Percentiles rank a stretch among this genome's conserved stretches.
Evolutionary conservation across 441 rosid genomes (phyloP).

Genomic region (Erodium moschatum): DNA sequence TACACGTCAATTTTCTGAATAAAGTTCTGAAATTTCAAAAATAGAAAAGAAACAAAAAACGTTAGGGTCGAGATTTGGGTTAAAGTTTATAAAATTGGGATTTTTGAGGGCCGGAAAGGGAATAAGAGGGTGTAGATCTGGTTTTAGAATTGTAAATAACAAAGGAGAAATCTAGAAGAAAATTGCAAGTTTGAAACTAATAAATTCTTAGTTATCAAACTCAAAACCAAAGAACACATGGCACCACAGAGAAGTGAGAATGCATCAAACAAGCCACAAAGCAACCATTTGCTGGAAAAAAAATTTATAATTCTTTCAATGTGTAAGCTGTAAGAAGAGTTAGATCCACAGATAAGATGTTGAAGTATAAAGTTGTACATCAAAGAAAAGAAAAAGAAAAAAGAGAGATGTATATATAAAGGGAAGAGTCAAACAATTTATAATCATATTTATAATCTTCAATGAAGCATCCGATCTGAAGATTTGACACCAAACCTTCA

Average conservation of each 20-base stretch:
- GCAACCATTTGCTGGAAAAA: background rate
- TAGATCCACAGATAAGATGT: background rate
- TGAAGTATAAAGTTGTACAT: background rate
- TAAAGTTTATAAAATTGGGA: background rate
- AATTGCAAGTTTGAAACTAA: background rate
- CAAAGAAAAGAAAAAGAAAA: background rate
- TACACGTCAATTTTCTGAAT: background rate
- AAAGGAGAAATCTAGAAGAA: background rate
- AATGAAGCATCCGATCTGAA: background rate
- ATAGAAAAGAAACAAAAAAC: background rate
- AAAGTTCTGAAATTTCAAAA: background rate
- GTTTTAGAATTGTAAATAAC: background rate
- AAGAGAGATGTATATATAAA: no score
- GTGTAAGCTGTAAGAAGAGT: background rate
- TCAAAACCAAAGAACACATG: background rate
- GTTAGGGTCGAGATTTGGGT: background rate
- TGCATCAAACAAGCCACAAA: slow-evolving; percentile 1
- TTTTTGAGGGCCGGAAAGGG: background rate
- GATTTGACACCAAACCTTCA: background rate
- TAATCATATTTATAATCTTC: background rate
- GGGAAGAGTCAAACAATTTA: no score
- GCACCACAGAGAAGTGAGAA: background rate
- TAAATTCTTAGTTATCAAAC: background rate
- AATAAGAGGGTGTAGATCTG: background rate
- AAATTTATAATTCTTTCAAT: background rate